Base-by-base conservation (phyloP, 257 asterid species). In the Schizonepeta tenuifolia region DNA sequence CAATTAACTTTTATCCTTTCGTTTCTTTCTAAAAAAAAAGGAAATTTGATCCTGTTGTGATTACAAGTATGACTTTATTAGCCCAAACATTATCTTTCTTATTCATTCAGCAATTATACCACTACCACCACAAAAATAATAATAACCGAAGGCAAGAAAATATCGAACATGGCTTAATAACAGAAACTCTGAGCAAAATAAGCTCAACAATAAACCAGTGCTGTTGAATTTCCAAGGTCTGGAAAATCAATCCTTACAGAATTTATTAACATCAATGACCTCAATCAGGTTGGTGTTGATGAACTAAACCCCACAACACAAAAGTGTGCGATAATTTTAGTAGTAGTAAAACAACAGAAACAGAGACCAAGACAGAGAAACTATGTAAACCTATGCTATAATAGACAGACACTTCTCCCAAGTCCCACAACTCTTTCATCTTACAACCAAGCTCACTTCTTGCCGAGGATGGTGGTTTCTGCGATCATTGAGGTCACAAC, bases 401-500 rank as follows among this genome's bases (percentile, higher is more conserved):
- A 47, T 24, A 46, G 41, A 33, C 67, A 28, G 13, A 13, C 49
- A 50, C 31, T 62, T 66, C 65, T 35, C 9, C 2, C 26, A 24
- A 24, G 26, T 24, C 26, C 11, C 38, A 63, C 7, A 62, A 8
- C 12, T 55, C 33, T 18, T 22, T 41, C 12, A 21, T 20, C 28
- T 20, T 2, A 4, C 22, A 24, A 54, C 28, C 21, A 22, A 8
- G 56, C 58, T 88, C 75, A 86, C 69, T 82, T 77, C 81, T 87
- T 89, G 74, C 84, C 76, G 20, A 92, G 82, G 36, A 92, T 51
- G 64, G 98, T 92, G 26, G 96, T 92, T 71, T 92, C 92, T 14
- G 96, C 96, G 50, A 92, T 90, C 98, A 92, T 89, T 24, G 92
- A 80, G 57, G 97, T 92, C 50, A 92, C 96, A 12, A 78, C 58